Base-by-base conservation (phyloP, 2,329 filamentous ascomycete species). In the Fusarium succisae region DNA sequence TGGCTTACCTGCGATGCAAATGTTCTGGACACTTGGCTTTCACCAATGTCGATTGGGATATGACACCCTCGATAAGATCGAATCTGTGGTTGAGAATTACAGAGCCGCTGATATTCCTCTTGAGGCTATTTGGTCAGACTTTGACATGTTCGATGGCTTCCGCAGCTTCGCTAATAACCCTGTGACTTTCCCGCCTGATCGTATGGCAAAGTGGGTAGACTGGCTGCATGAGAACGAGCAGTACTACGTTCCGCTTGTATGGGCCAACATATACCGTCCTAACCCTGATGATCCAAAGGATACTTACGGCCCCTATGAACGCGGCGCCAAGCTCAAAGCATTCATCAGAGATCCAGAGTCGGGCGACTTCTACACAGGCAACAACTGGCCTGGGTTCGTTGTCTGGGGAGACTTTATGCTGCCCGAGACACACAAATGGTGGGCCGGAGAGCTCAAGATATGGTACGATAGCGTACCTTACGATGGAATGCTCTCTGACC, bases 91-190 rank as follows among this genome's bases (percentile, higher is more conserved):
- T 1, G 45, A 65, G 45, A 65, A 61, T 8, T 65, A 65, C 38
- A 61, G 62, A 24, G 62, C 55, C 24, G 45, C 55, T 22, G 32
- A 65, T 7, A 65, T 65, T 14, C 62, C 62, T 0, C 56, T 65
- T 10, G 62, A 60, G 54, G 62, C 55, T 18, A 65, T 65, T 15
- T 65, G 62, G 62, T 65, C 62, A 47, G 62, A 65, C 35, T 65
- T 65, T 20, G 62, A 65, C 55, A 65, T 65, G 62, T 65, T 65
- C 32, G 62, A 65, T 37, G 62, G 62, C 38, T 65, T 53, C 37
- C 55, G 62, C 38, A 65, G 62, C 44, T 65, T 65, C 15, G 62
- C 53, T 26, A 65, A 61, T 15, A 65, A 65, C 18, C 62, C 62
- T 14, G 18, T 65, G 3, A 65, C 62, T 12, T 65, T 65, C 30